These are phyloP conservation scores for Penicillium angulare DNA, from an alignment of 495 filamentous ascomycete genomes.

Conservation along the genomic window DNA sequence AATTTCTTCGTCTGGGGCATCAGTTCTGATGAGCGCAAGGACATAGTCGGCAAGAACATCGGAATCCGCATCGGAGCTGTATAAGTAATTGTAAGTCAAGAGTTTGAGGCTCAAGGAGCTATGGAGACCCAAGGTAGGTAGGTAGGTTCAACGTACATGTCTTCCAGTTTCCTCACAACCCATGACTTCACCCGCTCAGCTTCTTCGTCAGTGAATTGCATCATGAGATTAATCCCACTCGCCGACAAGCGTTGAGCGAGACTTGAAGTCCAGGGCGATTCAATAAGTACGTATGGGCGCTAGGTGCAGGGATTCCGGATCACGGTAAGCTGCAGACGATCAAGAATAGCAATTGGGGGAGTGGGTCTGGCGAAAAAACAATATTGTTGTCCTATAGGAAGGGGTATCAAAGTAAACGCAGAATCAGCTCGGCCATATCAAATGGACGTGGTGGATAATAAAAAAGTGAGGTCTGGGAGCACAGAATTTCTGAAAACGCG, in stretches of 20 bases:
- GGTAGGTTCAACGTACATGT: conserved; percentile 85
- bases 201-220: conserved; percentile 80
- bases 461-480: conserved; percentile 2
- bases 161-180: conserved; percentile 86
- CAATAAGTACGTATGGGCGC: not conserved
- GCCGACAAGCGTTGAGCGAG: not conserved
- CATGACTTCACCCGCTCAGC: conserved; percentile 74
- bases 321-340: conserved; percentile 7
- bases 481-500: conserved; percentile 19
- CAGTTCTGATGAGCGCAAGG: conserved; percentile 79
- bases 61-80: conserved; percentile 88
- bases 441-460: conserved; percentile 2
- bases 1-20: conserved; percentile 72
- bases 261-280: not conserved
- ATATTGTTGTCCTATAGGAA: not conserved
- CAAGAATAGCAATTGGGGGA: not conserved
- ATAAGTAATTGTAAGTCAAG: too few relatives aligned
- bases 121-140: too few relatives aligned
- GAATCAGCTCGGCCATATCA: conserved; percentile 2
- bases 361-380: not conserved
- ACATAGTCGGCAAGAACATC: conserved; percentile 97
- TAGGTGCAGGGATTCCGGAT: conserved; percentile 15
- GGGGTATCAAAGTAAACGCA: not conserved
- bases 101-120: not conserved
- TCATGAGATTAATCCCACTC: too few relatives aligned